phyloP scores from a whole-genome alignment of 2,329 filamentous ascomycete genomes.

The Sclerotinia trifoliorum region DNA sequence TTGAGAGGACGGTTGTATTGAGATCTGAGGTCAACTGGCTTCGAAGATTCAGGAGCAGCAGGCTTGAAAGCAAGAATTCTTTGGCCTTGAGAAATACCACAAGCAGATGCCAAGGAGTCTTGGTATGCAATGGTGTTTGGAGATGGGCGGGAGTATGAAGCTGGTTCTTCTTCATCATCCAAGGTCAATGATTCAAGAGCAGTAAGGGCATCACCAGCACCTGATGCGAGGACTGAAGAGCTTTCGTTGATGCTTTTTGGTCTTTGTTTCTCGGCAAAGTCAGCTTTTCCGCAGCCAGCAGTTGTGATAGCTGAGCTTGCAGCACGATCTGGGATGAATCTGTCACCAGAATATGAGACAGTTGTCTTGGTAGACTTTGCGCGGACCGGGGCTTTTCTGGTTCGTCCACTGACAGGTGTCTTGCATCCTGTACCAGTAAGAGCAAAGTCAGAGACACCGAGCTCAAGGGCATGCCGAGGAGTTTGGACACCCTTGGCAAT shows the following conservation, averaged over 20 bases:
- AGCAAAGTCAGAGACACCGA: constrained; percentile 89
- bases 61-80: constrained; percentile 98
- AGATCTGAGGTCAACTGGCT: constrained; percentile 93
- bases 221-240: constrained; percentile 71
- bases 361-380: constrained; percentile 70
- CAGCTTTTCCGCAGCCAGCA: constrained; percentile 78
- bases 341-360: constrained; percentile 71
- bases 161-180: constrained; percentile 65
- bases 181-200: constrained; percentile 79
- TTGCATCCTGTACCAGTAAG: constrained; percentile 79
- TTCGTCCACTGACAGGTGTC: constrained; percentile 57
- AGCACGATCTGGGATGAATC: constrained; percentile 92
- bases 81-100: constrained; percentile 88
- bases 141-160: constrained; percentile 72
- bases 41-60: constrained; percentile 94
- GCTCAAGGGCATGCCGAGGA: constrained; percentile 78
- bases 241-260: constrained; percentile 71
- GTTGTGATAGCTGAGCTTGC: constrained; percentile 87
- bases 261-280: constrained; percentile 65
- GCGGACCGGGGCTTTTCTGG: constrained; percentile 53
- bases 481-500: constrained; percentile 74
- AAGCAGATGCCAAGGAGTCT: constrained; percentile 84
- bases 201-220: constrained; percentile 71
- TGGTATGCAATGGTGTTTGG: constrained; percentile 90
- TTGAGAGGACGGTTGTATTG: constrained; percentile 98